Conservation (phyloP, 108 stramenopile genomes). For the Nitzschia sp. region DNA sequence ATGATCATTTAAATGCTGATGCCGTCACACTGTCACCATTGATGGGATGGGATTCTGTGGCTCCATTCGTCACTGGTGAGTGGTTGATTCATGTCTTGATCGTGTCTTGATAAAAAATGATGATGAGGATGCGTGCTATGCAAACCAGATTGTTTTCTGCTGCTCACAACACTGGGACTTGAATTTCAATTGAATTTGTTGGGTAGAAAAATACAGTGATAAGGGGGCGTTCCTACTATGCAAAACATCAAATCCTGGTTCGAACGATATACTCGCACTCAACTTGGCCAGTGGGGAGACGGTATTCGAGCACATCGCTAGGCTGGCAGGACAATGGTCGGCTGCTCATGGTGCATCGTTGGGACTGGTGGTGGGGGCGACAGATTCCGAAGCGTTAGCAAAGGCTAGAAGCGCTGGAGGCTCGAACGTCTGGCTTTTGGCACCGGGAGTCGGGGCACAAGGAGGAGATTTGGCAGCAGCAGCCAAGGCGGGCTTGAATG, state of each 20-base stretch:
- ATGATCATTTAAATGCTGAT: constrained; percentile 82
- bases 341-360: constrained; percentile 50
- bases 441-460: constrained; percentile 98
- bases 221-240: constrained; percentile 96
- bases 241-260: constrained; percentile 98
- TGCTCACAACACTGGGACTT: neutral
- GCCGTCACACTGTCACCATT: constrained; percentile 94
- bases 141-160: constrained; percentile 71
- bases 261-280: constrained; percentile 88
- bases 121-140: constrained; percentile 90
- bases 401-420: constrained; percentile 80
- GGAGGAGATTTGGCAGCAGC: constrained; percentile 91
- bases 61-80: constrained; percentile 91
- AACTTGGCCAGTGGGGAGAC: constrained; percentile 47
- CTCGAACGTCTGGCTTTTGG: constrained; percentile 90
- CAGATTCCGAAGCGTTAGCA: constrained; percentile 82
- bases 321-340: constrained; percentile 65
- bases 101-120: constrained; percentile 42
- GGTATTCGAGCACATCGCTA: constrained; percentile 89
- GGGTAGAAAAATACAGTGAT: constrained; percentile 57
- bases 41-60: constrained; percentile 97
- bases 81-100: constrained; percentile 24
- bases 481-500: constrained; percentile 76
- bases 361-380: constrained; percentile 97
- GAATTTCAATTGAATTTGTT: neutral